These are phyloP conservation scores for Apiotrichum akiyoshidainum DNA, from an alignment of 1,284 basidiomycete genomes.

Conservation along the genomic window DNA sequence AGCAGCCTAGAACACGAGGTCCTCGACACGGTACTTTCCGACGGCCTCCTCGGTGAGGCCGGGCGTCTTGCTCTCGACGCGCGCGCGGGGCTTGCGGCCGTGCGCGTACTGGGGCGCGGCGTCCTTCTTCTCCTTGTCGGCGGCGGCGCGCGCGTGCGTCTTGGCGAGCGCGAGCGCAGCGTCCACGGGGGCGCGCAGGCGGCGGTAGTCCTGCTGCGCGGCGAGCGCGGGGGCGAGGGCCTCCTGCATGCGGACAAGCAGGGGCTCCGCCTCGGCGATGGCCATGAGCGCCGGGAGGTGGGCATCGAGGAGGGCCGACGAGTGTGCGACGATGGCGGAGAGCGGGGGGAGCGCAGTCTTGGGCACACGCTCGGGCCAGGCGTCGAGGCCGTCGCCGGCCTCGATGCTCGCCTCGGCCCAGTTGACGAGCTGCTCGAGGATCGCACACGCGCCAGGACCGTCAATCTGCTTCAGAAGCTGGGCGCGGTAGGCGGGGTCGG, in stretches of 20 bases:
- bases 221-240: constrained; percentile 37
- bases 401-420: constrained; percentile 39
- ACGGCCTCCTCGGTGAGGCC: constrained; percentile 38
- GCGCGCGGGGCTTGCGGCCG: constrained; percentile 1
- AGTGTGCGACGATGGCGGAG: constrained; percentile 31
- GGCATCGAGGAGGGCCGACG: constrained; percentile 46
- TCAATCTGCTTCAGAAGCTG: constrained; percentile 33
- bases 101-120: not conserved
- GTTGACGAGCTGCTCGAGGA: constrained; percentile 29
- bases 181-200: constrained; percentile 44
- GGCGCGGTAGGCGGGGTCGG: constrained; percentile 41
- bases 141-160: constrained; percentile 34
- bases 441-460: constrained; percentile 33
- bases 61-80: constrained; percentile 11
- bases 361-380: constrained; percentile 28
- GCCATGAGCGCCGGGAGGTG: constrained; percentile 45
- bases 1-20: constrained; percentile 36
- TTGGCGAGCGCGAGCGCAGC: constrained; percentile 39
- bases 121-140: constrained; percentile 24
- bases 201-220: constrained; percentile 40
- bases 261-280: constrained; percentile 25
- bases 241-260: constrained; percentile 32
- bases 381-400: constrained; percentile 27
- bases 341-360: constrained; percentile 13
- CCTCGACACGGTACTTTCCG: constrained; percentile 47